Conservation (phyloP, 2,329 filamentous ascomycete species). For the Ophiostoma piceae region DNA sequence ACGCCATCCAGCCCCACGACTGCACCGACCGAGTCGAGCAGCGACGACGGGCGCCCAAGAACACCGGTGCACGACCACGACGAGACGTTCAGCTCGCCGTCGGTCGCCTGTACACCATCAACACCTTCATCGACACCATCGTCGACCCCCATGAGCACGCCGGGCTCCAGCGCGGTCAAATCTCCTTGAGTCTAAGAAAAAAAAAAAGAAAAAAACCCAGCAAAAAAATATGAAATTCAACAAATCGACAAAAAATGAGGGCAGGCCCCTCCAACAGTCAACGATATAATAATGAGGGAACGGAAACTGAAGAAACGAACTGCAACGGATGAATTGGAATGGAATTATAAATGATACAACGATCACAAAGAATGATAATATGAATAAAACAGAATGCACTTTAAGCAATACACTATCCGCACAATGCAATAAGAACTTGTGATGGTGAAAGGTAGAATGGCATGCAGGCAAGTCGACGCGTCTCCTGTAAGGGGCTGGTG, state of each 20-base stretch:
- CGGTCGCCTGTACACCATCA: slow-evolving; percentile 10
- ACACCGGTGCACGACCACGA: not conserved
- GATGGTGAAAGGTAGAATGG: not conserved
- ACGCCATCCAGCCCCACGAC: not conserved
- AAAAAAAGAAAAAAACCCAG: not conserved
- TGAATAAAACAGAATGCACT: not conserved
- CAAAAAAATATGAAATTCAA: not conserved
- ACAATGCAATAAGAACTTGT: not conserved
- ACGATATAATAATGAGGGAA: slow-evolving; percentile 3
- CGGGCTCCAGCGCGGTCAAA: slow-evolving; percentile 12
- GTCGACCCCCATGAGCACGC: slow-evolving; percentile 18
- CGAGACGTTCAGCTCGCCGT: slow-evolving; percentile 8
- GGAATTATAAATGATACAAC: not conserved
- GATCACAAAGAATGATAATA: not conserved
- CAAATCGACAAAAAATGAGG: not conserved
- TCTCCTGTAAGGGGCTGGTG: not conserved
- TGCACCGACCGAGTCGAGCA: not conserved
- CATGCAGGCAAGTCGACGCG: not conserved
- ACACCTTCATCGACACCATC: not conserved
- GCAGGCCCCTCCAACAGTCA: not conserved
- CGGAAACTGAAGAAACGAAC: not conserved
- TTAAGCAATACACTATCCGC: not conserved
- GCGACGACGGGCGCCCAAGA: not conserved
- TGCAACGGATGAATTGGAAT: not conserved
- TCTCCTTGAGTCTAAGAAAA: not conserved